phyloP scores from a whole-genome alignment of 2,329 filamentous ascomycete species.

The Colletotrichum kahawae region DNA sequence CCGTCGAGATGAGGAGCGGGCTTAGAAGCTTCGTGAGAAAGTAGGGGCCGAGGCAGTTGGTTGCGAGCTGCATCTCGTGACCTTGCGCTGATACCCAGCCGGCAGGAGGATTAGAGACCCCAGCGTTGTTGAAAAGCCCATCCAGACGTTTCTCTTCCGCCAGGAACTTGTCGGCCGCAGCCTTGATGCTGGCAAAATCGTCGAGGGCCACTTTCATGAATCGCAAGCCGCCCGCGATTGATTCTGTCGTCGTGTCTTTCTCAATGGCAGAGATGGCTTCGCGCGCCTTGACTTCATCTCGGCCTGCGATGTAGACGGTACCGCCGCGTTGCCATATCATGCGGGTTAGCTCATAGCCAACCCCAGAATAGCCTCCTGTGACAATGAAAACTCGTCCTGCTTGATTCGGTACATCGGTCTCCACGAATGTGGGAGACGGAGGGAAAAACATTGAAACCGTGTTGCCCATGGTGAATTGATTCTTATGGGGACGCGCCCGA shows the following conservation, averaged over 20 bases:
- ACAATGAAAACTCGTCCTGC: constrained; percentile 41
- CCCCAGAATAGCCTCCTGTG: constrained; percentile 38
- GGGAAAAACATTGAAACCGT: background rate
- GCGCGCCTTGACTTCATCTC: constrained; percentile 40
- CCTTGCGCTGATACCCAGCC: constrained; percentile 29
- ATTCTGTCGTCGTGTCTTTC: constrained; percentile 29
- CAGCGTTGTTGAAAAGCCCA: constrained; percentile 43
- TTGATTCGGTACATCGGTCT: background rate
- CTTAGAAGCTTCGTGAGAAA: constrained; percentile 28
- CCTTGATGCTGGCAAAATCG: constrained; percentile 32
- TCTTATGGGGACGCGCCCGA: background rate
- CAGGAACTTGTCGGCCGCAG: constrained; percentile 32
- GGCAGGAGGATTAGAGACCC: constrained; percentile 29
- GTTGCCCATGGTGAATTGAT: background rate
- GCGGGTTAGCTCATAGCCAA: constrained; percentile 52
- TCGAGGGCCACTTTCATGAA: constrained; percentile 45
- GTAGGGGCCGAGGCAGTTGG: constrained; percentile 27
- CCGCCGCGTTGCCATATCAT: constrained; percentile 56
- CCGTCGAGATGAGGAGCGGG: constrained; percentile 18
- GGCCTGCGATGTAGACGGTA: constrained; percentile 56
- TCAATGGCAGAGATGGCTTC: constrained; percentile 44
- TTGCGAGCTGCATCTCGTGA: constrained; percentile 27
- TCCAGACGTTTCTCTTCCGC: constrained; percentile 34
- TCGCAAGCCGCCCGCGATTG: constrained; percentile 34
- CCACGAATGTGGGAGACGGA: background rate